phyloP scores from a whole-genome alignment of 257 asterid genomes.

The Apocynum venetum region DNA sequence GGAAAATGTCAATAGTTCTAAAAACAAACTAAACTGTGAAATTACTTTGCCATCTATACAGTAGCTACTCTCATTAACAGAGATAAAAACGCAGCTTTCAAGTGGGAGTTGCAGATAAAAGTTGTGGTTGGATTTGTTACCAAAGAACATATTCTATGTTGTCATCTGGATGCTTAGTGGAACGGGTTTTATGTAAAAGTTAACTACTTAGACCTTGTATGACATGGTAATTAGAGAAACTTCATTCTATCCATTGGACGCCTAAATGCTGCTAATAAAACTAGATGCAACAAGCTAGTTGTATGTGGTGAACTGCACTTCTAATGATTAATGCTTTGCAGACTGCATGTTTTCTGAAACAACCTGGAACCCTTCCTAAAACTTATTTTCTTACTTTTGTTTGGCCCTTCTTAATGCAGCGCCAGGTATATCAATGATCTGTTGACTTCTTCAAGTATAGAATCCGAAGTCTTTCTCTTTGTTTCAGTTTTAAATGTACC shows the following conservation, averaged over 20 bases:
- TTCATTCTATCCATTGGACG: background rate
- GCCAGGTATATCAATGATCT: background rate
- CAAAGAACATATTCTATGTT: background rate
- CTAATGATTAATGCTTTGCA: background rate
- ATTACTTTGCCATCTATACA: background rate
- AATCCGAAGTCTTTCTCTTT: background rate
- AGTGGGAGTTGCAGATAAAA: background rate
- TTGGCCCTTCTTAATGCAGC: background rate
- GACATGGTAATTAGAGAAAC: background rate
- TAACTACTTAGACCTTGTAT: background rate
- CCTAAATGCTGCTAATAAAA: background rate
- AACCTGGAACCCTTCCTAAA: background rate
- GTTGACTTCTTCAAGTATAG: conserved; percentile 2
- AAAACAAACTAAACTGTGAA: background rate
- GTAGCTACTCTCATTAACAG: background rate
- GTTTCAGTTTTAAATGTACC: background rate
- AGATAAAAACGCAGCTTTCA: background rate
- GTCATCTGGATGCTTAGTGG: background rate
- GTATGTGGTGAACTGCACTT: background rate
- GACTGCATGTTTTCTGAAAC: background rate
- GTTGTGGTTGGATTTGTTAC: background rate
- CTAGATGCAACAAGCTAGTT: background rate
- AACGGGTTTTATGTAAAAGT: background rate
- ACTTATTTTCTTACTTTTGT: background rate
- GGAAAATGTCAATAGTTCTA: background rate